Conservation (phyloP, 208 protist genomes). For the Leishmania guyanensis region DNA sequence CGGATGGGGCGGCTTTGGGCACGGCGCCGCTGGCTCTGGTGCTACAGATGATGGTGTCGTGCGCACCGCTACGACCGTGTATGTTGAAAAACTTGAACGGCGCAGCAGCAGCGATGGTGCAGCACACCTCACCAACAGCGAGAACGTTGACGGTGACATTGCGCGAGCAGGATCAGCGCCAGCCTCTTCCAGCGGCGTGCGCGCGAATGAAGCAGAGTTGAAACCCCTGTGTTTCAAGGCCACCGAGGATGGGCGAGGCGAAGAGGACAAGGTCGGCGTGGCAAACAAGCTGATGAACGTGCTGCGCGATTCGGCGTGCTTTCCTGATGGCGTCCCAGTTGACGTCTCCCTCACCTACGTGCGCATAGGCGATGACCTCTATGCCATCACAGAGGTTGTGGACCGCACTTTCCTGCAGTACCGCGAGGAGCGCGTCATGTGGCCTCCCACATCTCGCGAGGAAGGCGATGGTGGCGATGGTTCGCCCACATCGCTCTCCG, state of each 20-base stretch:
- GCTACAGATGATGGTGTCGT: neutral
- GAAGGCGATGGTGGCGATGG: neutral
- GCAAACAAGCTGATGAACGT: slow-evolving; percentile 19
- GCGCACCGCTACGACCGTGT: neutral
- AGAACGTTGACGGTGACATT: neutral
- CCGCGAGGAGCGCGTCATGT: slow-evolving; percentile 55
- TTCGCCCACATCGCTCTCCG: slow-evolving; percentile 8
- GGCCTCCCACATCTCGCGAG: neutral
- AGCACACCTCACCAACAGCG: neutral
- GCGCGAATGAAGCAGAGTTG: neutral
- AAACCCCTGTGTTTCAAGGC: neutral
- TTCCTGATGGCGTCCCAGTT: slow-evolving; percentile 49
- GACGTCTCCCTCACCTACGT: slow-evolving; percentile 57
- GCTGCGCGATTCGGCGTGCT: slow-evolving; percentile 26
- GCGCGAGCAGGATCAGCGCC: neutral
- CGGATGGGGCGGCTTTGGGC: neutral
- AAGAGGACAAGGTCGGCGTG: neutral
- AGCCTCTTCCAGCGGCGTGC: neutral
- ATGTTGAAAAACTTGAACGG: neutral
- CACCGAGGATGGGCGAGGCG: neutral
- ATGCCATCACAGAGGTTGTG: slow-evolving; percentile 61
- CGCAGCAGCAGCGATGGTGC: neutral
- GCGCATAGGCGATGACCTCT: slow-evolving; percentile 69
- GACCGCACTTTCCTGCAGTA: slow-evolving; percentile 78
- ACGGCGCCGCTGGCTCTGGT: neutral